phyloP scores from a whole-genome alignment of 805 yeast genomes.

The Wickerhamomyces canadensis region DNA sequence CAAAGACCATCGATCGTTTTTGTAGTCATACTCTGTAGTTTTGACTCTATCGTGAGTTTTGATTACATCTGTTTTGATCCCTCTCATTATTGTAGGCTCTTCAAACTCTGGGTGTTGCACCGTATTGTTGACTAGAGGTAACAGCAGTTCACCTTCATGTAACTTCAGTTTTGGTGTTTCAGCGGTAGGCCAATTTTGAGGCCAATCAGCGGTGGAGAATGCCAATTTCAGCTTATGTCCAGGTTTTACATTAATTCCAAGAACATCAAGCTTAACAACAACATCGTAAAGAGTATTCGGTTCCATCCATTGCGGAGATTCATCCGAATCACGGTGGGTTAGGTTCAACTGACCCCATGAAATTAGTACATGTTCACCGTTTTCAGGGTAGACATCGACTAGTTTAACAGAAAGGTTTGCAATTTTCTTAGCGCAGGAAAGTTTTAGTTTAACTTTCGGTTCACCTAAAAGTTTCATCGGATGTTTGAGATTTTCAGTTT shows the following conservation, averaged over 20 bases:
- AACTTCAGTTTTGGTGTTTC: conserved; percentile 34
- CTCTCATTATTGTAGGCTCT: conserved; percentile 25
- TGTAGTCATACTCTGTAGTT: conserved; percentile 14
- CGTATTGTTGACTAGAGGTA: conserved; percentile 25
- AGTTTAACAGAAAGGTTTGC: conserved; percentile 37
- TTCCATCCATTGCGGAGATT: conserved; percentile 31
- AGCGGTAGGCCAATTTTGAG: conserved; percentile 41
- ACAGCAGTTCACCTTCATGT: conserved; percentile 24
- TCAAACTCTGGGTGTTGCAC: conserved; percentile 25
- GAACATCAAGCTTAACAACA: conserved; percentile 32
- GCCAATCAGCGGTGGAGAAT: conserved; percentile 42
- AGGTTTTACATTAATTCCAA: conserved; percentile 30
- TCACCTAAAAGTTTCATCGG: conserved; percentile 30
- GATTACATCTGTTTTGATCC: conserved; percentile 19
- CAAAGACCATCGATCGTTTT: conserved; percentile 16
- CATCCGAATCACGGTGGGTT: conserved; percentile 36
- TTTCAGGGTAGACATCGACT: conserved; percentile 34
- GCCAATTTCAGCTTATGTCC: conserved; percentile 37
- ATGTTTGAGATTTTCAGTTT: conserved; percentile 25
- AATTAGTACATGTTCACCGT: conserved; percentile 27
- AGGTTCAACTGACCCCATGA: conserved; percentile 43
- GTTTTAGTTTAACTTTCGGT: conserved; percentile 27
- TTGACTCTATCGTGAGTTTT: conserved; percentile 21
- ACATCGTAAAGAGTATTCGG: conserved; percentile 30
- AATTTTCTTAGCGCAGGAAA: conserved; percentile 32